Conservation (phyloP, 1,284 basidiomycete species). For the Ganoderma multipileum region DNA sequence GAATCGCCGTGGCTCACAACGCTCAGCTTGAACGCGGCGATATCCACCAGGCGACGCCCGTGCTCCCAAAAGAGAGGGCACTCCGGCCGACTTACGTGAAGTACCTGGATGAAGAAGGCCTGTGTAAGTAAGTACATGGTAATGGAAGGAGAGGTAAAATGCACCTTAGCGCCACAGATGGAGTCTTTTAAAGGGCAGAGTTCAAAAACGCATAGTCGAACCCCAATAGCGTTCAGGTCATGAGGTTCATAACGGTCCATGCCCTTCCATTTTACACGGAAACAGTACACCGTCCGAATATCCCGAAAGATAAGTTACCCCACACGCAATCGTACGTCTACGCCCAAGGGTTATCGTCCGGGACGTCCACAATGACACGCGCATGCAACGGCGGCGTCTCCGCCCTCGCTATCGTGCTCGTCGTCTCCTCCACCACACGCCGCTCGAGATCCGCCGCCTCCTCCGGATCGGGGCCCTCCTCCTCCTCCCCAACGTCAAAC, state of each 20-base stretch:
- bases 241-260: not conserved
- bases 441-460: slow-evolving; percentile 40
- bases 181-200: too few relatives aligned
- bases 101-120: too few relatives aligned
- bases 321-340: slow-evolving; percentile 26
- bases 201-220: too few relatives aligned
- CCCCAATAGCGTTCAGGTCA: too few relatives aligned
- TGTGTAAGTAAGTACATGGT: too few relatives aligned
- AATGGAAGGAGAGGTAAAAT: too few relatives aligned
- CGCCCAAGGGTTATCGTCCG: slow-evolving; percentile 64
- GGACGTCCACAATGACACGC: slow-evolving; percentile 40
- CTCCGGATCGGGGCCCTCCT: slow-evolving; percentile 28
- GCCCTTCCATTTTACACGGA: not conserved
- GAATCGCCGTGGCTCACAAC: too few relatives aligned
- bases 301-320: slow-evolving; percentile 2
- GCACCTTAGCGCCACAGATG: too few relatives aligned
- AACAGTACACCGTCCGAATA: not conserved
- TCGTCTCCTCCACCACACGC: slow-evolving; percentile 33
- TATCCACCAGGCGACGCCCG: too few relatives aligned
- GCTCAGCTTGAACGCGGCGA: too few relatives aligned
- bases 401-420: slow-evolving; percentile 35
- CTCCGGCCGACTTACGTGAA: too few relatives aligned
- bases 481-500: slow-evolving; percentile 31
- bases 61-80: too few relatives aligned
- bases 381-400: slow-evolving; percentile 56